Evolutionary conservation across 1,284 basidiomycete genomes (phyloP).

Genomic region (Anthracocystis setariae): DNA sequence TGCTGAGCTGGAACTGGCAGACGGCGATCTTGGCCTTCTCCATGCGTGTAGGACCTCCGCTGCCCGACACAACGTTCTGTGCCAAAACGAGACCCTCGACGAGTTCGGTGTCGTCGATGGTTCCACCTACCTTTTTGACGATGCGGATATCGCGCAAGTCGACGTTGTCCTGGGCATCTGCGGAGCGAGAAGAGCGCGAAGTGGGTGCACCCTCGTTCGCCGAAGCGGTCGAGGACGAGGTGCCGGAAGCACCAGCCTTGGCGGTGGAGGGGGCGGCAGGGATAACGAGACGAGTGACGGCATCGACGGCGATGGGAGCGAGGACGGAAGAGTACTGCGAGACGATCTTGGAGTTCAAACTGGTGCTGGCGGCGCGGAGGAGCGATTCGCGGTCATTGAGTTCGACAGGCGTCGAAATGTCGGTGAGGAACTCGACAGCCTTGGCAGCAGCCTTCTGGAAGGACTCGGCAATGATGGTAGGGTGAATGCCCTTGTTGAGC

Average conservation of each 20-base stretch:
- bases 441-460: constrained; percentile 92
- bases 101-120: constrained; percentile 98
- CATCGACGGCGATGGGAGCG: constrained; percentile 94
- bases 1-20: constrained; percentile 97
- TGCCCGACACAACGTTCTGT: constrained; percentile 89
- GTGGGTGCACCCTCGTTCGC: constrained; percentile 64
- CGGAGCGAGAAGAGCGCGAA: constrained; percentile 19
- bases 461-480: constrained; percentile 94
- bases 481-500: constrained; percentile 92
- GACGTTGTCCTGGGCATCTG: constrained; percentile 70
- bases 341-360: constrained; percentile 98
- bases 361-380: constrained; percentile 91
- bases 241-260: constrained; percentile 15
- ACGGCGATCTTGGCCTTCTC: constrained; percentile 99
- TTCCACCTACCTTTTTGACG: constrained; percentile 98
- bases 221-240: constrained; percentile 85
- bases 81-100: constrained; percentile 95
- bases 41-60: constrained; percentile 91
- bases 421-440: constrained; percentile 91
- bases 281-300: constrained; percentile 73
- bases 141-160: constrained; percentile 95
- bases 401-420: constrained; percentile 92
- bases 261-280: constrained; percentile 12
- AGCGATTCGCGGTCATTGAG: constrained; percentile 87
- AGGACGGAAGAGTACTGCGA: constrained; percentile 98